These are phyloP conservation scores for Podospora sp. DNA, from an alignment of 495 filamentous ascomycete genomes.

Conservation along the genomic window DNA sequence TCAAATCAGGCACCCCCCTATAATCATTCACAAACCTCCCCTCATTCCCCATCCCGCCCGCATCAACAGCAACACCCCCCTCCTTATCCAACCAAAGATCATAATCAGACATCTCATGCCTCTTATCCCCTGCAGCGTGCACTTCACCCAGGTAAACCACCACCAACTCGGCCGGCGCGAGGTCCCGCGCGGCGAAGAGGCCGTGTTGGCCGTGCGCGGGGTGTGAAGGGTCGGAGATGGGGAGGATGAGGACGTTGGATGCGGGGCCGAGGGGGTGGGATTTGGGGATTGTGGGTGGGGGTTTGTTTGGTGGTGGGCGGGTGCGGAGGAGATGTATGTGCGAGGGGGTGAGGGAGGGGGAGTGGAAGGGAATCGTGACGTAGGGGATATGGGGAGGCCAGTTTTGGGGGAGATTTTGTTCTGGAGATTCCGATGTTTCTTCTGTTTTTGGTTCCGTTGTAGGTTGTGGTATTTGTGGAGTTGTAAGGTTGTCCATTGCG, in stretches of 20 bases:
- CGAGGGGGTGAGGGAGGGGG: conserved; percentile 43
- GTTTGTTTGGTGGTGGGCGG: conserved; percentile 32
- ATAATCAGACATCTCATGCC: conserved; percentile 60
- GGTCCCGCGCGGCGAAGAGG: conserved; percentile 62
- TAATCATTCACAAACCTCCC: conserved; percentile 76
- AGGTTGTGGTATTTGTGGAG: neutral
- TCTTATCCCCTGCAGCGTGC: conserved; percentile 46
- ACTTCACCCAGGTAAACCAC: conserved; percentile 67
- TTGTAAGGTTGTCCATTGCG: neutral
- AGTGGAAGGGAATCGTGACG: conserved; percentile 54
- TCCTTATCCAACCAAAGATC: conserved; percentile 66
- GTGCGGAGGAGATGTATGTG: conserved; percentile 43
- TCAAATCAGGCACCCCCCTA: conserved; percentile 57
- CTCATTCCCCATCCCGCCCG: conserved; percentile 64
- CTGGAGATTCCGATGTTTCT: conserved; percentile 12
- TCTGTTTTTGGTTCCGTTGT: neutral
- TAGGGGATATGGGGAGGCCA: conserved; percentile 62
- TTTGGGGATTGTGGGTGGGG: conserved; percentile 17
- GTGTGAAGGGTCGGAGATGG: conserved; percentile 54
- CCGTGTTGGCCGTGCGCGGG: conserved; percentile 67
- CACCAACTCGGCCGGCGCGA: conserved; percentile 60
- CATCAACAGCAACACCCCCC: conserved; percentile 64
- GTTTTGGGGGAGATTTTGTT: conserved; percentile 53
- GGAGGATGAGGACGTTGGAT: conserved; percentile 53
- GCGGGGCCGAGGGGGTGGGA: conserved; percentile 48